Evolutionary conservation across 169 alveolate genomes (phyloP), one percentile per base, ranked within the genome.

Genomic region (Plasmodium billcollinsi): DNA sequence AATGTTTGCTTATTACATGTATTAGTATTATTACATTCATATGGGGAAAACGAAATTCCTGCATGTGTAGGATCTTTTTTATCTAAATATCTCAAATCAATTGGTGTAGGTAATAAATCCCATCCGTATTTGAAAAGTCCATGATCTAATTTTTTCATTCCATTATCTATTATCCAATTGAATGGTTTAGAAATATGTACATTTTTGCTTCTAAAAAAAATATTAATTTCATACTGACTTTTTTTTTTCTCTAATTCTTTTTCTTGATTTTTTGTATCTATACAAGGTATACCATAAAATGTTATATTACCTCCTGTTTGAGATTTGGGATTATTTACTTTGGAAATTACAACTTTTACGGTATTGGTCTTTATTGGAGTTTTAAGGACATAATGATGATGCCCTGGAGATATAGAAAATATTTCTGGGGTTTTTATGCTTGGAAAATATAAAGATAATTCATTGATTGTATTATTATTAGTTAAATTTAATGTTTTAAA

Each of bases 401-500:
- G 92, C 14, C 92, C 92, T 3, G 88, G 88, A 39, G 70, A 72
- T 14, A 86, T 86, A 24, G 75, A 49, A 86, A 86, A 86, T 11
- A 59, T 43, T 62, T 72, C 88, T 26, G 92, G 92, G 26, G 29
- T 56, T 21, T 71, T 86, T 15, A 43, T 52, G 49, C 71, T 70
- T 21, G 93, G 91, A 75, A 88, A 93, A 39, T 93, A 89, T 29
- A 93, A 49, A n/a, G 93, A 70, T 24, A 93, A 61, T 73, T 93
- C 94, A 21, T 95, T 90, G 14, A 96, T 93, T 88, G 85, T 71
- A 72, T 90, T 74, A 15, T 92, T 88, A 39, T 39, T 39, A 61
- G 90, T 85, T 29, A 94, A 92, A 21, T 69, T 63, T 14, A 93
- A 86, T 2, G 96, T 91, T 76, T 69, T 86, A 74, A 88, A 95